Evolutionary conservation across 2,329 filamentous ascomycete genomes (phyloP), one percentile per base, ranked within the genome.

Genomic region (Onygenales sp.): DNA sequence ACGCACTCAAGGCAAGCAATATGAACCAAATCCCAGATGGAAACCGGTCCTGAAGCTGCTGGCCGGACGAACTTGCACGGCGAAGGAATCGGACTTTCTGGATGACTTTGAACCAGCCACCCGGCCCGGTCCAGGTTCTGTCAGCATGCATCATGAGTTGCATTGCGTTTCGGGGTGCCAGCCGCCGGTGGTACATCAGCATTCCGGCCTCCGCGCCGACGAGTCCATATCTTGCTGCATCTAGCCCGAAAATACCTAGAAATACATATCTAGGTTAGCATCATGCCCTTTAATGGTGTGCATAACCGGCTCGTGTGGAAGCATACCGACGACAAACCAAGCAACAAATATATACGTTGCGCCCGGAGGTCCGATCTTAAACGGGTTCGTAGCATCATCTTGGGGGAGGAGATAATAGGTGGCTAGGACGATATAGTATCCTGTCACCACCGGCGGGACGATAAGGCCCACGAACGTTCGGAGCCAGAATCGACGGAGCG

Each of bases 101-200:
- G 5, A 42, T n/a, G 9, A 50, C 41, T 35, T 50, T 50, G 5
- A 41, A n/a, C 47, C 47, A 50, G 21, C 47, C 47, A 9, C 36
- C 41, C 5, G 47, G 47, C 10, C 47, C 47, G 31, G 14, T 42
- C 36, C 47, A 50, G 8, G 47, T 50, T n/a, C 38, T 35, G n/a
- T 50, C 47, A 10, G 47, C 47, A 42, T 50, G 36, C 47, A 50
- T 50, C 47, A 50, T 50, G 2, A 50, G 27, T 27, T 50, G 47
- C 13, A 50, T 35, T 5, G 36, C 47, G 14, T 50, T 13, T 11
- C 27, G 39, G 14, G 38, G 38, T 8, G 14, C 47, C 17, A 50
- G 36, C 6, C 32, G 32, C 41, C 10, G 47, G 38, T 31, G 31
- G 21, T 42, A 42, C 47, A 50, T 50, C 47, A 50, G 17, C 14